These are phyloP conservation scores for Tricholoma terreum DNA, from an alignment of 768 basidiomycete genomes.

Conservation along the genomic window DNA sequence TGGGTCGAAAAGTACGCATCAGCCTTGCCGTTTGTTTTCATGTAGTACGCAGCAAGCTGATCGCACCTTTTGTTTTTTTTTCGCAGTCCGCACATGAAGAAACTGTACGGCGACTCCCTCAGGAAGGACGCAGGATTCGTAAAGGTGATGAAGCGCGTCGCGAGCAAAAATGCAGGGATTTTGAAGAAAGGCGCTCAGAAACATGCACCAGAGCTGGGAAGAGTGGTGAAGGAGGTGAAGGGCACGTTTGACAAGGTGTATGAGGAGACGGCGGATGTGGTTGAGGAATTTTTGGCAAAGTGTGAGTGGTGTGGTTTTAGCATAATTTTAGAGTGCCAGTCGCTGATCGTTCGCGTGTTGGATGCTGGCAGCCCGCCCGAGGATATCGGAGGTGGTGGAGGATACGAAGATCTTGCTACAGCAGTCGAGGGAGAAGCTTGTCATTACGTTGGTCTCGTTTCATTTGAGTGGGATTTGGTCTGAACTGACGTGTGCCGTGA, in stretches of 20 bases:
- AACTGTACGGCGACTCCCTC: slow-evolving; percentile 89
- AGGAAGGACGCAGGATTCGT: slow-evolving; percentile 97
- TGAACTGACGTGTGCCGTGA: slow-evolving; percentile 16
- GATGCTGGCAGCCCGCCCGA: slow-evolving; percentile 74
- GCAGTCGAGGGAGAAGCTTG: slow-evolving; percentile 85
- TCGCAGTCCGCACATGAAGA: slow-evolving; percentile 93
- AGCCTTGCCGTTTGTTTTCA: too few relatives aligned
- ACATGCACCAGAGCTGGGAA: slow-evolving; percentile 78
- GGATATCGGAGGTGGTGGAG: slow-evolving; percentile 83
- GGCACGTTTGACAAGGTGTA: slow-evolving; percentile 96
- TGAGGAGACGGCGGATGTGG: slow-evolving; percentile 87
- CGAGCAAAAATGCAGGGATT: slow-evolving; percentile 74
- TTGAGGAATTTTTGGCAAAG: slow-evolving; percentile 91
- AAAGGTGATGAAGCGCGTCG: slow-evolving; percentile 95
- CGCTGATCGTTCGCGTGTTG: slow-evolving; percentile 8
- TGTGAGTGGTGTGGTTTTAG: slow-evolving; percentile 51
- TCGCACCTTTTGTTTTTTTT: background rate
- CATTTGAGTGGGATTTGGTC: background rate
- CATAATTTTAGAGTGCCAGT: background rate
- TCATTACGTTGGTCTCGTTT: slow-evolving; percentile 73
- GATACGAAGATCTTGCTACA: slow-evolving; percentile 90
- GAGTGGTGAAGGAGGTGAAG: slow-evolving; percentile 82
- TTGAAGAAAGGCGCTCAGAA: slow-evolving; percentile 74
- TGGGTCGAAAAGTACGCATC: slow-evolving; percentile 82
- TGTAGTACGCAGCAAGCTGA: too few relatives aligned